Conservation (phyloP, 345 rosid species). For the Lepidium sativum region DNA sequence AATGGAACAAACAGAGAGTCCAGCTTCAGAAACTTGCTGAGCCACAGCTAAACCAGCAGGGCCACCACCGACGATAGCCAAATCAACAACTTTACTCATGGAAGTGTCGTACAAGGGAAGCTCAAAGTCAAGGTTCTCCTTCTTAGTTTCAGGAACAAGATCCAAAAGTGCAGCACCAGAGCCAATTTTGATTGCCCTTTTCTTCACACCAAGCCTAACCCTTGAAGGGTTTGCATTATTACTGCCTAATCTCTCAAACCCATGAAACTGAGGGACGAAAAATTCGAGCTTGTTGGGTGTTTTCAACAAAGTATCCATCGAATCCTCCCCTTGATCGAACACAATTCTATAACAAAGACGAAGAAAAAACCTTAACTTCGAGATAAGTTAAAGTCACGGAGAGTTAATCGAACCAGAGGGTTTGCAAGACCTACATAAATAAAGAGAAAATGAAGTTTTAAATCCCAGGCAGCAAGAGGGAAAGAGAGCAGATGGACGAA, state of each 20-base stretch:
- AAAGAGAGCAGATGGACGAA: not conserved
- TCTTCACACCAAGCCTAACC: conserved; percentile 43
- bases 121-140: conserved; percentile 78
- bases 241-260: conserved; percentile 39
- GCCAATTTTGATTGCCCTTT: conserved; percentile 23
- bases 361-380: not conserved
- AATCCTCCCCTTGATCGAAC: not conserved
- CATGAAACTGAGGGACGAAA: conserved; percentile 44
- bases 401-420: not conserved
- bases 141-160: conserved; percentile 85
- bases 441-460: not conserved
- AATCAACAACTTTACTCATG: conserved; percentile 53
- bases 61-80: conserved; percentile 96
- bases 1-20: conserved; percentile 82
- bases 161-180: conserved; percentile 54
- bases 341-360: not conserved
- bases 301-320: conserved; percentile 76
- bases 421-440: not conserved
- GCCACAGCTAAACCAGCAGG: conserved; percentile 99
- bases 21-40: conserved; percentile 86
- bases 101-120: conserved; percentile 73
- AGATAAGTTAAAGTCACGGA: not conserved
- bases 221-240: conserved; percentile 31
- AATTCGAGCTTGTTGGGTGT: conserved; percentile 65
- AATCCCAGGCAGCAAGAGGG: not conserved